A percentile compares a stretch with the other conserved stretches of the same genome.
These are phyloP conservation scores for Guyanaporus albipodus DNA, from an alignment of 768 basidiomycete species.

Conservation along the genomic window DNA sequence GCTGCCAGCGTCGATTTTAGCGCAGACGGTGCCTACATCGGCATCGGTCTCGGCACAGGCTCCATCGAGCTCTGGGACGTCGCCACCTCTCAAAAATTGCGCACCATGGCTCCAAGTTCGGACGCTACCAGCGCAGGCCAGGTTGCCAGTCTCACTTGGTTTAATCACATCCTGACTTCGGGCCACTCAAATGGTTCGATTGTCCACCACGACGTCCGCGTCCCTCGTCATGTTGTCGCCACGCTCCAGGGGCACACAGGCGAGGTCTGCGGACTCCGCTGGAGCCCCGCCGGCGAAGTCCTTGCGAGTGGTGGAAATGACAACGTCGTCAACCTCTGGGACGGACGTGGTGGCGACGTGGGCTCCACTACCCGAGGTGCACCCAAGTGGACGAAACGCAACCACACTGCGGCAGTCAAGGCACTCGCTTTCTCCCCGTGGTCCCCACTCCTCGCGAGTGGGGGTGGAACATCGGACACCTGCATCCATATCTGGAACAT, in stretches of 20 bases:
- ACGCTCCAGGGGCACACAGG: constrained; percentile 87
- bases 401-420: constrained; percentile 87
- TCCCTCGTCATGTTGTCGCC: constrained; percentile 83
- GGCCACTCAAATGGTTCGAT: constrained; percentile 95
- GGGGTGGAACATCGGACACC: constrained; percentile 93
- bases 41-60: constrained; percentile 74
- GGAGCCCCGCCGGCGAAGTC: constrained; percentile 84
- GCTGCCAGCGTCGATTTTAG: constrained; percentile 78
- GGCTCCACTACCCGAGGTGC: constrained; percentile 42
- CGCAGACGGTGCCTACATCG: constrained; percentile 76
- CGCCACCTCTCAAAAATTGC: constrained; percentile 68
- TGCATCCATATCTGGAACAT: constrained; percentile 89
- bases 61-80: constrained; percentile 96
- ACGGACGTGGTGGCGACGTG: constrained; percentile 68
- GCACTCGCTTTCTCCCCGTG: constrained; percentile 97
- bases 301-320: constrained; percentile 96
- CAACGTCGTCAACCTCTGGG: constrained; percentile 98
- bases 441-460: constrained; percentile 86
- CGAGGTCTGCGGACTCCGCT: constrained; percentile 90
- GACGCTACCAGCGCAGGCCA: constrained; percentile 44
- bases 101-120: constrained; percentile 70
- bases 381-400: constrained; percentile 88
- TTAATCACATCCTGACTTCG: constrained; percentile 77
- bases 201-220: constrained; percentile 92
- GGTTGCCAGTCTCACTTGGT: constrained; percentile 84